Evolutionary conservation across 495 filamentous ascomycete genomes (phyloP).

Genomic region (Penicillium tannophilum): DNA sequence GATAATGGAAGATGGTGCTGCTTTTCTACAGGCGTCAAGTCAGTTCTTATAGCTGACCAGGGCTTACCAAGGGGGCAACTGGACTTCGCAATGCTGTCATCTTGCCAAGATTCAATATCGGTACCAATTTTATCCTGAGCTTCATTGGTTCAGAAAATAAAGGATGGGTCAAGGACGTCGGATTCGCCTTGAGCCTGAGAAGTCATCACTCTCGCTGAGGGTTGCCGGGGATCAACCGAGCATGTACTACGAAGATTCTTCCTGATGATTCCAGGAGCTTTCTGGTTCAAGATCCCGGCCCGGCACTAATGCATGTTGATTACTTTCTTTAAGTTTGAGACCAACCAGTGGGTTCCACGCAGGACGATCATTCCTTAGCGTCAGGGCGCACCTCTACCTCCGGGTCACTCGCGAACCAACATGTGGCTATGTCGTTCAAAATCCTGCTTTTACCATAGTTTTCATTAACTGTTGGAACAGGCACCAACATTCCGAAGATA

Average conservation of each 20-base stretch:
- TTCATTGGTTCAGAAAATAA: neutral
- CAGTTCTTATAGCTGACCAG: neutral
- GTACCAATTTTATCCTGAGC: neutral
- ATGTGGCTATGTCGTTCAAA: too few species aligned
- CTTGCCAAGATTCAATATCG: neutral
- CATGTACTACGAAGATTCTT: too few species aligned
- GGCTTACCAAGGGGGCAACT: too few species aligned
- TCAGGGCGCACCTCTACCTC: too few species aligned
- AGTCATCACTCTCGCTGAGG: neutral
- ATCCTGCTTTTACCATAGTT: too few species aligned
- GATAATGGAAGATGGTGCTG: neutral
- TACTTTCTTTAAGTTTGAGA: neutral
- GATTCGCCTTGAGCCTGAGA: too few species aligned
- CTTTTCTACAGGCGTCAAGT: neutral
- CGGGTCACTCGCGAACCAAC: too few species aligned
- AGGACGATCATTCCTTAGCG: too few species aligned
- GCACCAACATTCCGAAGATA: too few species aligned
- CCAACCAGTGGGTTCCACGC: neutral
- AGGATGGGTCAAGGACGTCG: too few species aligned
- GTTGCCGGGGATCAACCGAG: too few species aligned
- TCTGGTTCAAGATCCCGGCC: neutral
- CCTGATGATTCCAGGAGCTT: neutral
- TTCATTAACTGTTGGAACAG: too few species aligned
- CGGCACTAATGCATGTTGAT: conserved; percentile 6
- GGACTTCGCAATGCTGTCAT: neutral